Percentiles rank a stretch among this genome's conserved stretches.
phyloP scores from a whole-genome alignment of 306 rosid species.

The Malus asiatica region DNA sequence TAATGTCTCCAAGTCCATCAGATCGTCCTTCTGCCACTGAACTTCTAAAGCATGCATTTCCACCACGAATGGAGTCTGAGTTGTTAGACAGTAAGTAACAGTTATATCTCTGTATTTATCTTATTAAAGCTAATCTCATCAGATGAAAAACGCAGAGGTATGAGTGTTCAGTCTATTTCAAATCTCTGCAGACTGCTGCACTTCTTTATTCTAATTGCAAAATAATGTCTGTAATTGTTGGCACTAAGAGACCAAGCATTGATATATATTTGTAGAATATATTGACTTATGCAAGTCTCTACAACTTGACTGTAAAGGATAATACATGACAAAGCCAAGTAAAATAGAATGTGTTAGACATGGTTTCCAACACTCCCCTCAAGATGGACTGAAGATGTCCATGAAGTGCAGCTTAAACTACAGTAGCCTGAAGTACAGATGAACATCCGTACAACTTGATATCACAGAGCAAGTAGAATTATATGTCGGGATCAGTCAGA shows the following conservation, averaged over 20 bases:
- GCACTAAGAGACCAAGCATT: not conserved
- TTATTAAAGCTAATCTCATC: not conserved
- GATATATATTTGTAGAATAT: not conserved
- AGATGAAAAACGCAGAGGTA: not conserved
- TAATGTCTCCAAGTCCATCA: slow-evolving; percentile 86
- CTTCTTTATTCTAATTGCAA: not conserved
- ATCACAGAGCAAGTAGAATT: too few species aligned
- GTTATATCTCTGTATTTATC: slow-evolving; percentile 9
- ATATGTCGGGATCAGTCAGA: too few species aligned
- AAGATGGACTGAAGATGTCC: not conserved
- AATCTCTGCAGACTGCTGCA: not conserved
- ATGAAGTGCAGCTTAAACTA: not conserved
- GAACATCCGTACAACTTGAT: not conserved
- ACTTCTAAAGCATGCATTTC: slow-evolving; percentile 66
- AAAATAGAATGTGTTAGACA: not conserved
- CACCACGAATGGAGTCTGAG: slow-evolving; percentile 89
- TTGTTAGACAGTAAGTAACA: slow-evolving; percentile 72
- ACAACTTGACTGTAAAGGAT: not conserved
- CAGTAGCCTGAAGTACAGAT: not conserved
- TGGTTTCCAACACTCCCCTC: not conserved
- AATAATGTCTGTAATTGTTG: not conserved
- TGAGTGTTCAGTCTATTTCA: not conserved
- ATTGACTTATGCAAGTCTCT: not conserved
- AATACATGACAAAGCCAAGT: not conserved
- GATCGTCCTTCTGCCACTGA: slow-evolving; percentile 91